A percentile compares a stretch with the other conserved stretches of the same genome.
phyloP scores from a whole-genome alignment of 2,329 filamentous ascomycete species.

The Cladophialophora exuberans region DNA sequence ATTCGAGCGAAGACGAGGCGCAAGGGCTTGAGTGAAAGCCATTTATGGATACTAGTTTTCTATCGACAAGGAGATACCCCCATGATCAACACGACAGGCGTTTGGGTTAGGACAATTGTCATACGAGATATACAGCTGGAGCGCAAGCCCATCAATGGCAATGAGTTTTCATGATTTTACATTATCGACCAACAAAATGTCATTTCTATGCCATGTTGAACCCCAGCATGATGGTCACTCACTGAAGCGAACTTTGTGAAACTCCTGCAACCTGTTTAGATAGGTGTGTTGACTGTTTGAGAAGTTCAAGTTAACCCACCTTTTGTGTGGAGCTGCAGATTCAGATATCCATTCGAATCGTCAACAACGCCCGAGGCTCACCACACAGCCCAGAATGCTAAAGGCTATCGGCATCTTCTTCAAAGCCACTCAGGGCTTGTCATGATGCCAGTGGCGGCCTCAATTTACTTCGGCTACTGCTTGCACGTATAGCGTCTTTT shows the following conservation, averaged over 20 bases:
- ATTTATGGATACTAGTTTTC: background rate
- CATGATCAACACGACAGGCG: conserved; percentile 6
- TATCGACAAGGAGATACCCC: conserved; percentile 4
- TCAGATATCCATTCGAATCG: no score
- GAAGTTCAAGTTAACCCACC: no score
- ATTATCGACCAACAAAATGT: background rate
- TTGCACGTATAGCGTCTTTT: no score
- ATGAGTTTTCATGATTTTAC: background rate
- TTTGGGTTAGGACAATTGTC: background rate
- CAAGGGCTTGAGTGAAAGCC: conserved; percentile 14
- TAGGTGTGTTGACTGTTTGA: no score
- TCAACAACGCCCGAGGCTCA: no score
- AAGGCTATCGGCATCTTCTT: no score
- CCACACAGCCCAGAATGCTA: no score
- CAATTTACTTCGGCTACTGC: no score
- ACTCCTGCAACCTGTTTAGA: no score
- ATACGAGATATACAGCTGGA: conserved; percentile 5
- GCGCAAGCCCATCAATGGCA: conserved; percentile 3
- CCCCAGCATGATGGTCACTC: background rate
- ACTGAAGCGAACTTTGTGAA: background rate
- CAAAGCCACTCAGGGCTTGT: no score
- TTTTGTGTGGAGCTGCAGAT: no score
- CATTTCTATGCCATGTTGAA: background rate
- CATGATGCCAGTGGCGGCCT: no score
- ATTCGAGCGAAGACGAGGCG: conserved; percentile 73